These are phyloP conservation scores for Rhizoctonia solani DNA, from an alignment of 1,284 basidiomycete genomes.

Conservation along the genomic window DNA sequence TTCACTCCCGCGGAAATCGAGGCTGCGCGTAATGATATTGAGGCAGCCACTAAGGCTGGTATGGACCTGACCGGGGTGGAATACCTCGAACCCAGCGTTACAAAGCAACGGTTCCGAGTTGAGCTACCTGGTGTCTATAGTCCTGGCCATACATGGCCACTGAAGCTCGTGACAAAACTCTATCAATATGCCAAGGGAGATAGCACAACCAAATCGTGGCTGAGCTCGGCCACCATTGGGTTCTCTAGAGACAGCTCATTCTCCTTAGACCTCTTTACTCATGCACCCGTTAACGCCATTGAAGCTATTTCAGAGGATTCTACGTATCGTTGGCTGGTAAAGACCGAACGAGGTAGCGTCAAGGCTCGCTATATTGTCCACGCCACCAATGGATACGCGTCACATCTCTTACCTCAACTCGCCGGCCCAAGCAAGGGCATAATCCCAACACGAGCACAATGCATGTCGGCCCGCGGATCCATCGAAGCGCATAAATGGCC, in stretches of 20 bases:
- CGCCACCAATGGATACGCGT: slow-evolving; percentile 78
- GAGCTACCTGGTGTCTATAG: slow-evolving; percentile 56
- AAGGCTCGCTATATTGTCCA: slow-evolving; percentile 67
- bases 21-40: slow-evolving; percentile 52
- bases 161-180: slow-evolving; percentile 71
- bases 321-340: slow-evolving; percentile 53
- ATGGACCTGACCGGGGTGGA: slow-evolving; percentile 50
- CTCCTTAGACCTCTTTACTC: slow-evolving; percentile 64
- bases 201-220: slow-evolving; percentile 23
- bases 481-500: slow-evolving; percentile 43
- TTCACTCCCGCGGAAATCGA: slow-evolving; percentile 53
- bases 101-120: slow-evolving; percentile 52
- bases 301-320: slow-evolving; percentile 37
- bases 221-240: background rate
- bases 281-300: slow-evolving; percentile 64
- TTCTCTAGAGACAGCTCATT: slow-evolving; percentile 40
- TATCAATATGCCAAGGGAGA: slow-evolving; percentile 44
- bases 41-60: slow-evolving; percentile 60
- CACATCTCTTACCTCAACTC: slow-evolving; percentile 67
- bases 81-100: slow-evolving; percentile 48
- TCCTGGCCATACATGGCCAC: slow-evolving; percentile 72
- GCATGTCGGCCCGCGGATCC: slow-evolving; percentile 63
- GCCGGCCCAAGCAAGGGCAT: slow-evolving; percentile 56
- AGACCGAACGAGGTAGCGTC: slow-evolving; percentile 63
- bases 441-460: slow-evolving; percentile 74